Conservation (phyloP, 495 filamentous ascomycete species). For the Trichoderma virens region DNA sequence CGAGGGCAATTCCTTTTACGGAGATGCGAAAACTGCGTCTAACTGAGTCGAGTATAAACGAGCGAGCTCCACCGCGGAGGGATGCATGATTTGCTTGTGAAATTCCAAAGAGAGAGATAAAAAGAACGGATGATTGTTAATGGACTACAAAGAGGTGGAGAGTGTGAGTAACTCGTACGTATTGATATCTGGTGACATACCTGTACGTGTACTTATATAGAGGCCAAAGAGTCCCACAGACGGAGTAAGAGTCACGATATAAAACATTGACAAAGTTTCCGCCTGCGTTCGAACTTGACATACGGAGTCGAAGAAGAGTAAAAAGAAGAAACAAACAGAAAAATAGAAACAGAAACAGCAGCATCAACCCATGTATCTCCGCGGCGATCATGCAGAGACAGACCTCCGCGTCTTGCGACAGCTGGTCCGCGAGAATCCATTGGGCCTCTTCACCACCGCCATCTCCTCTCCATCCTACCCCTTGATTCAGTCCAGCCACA, state of each 20-base stretch:
- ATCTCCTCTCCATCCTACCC: constrained; percentile 37
- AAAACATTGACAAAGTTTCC: too few relatives aligned
- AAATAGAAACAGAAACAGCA: background rate
- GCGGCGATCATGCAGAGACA: constrained; percentile 38
- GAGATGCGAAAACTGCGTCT: background rate
- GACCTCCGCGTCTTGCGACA: constrained; percentile 31
- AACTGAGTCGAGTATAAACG: constrained; percentile 1
- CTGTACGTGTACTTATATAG: background rate
- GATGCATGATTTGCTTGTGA: background rate
- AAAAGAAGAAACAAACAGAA: background rate
- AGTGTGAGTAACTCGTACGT: too few relatives aligned
- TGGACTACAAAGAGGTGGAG: too few relatives aligned
- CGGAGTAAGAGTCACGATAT: too few relatives aligned
- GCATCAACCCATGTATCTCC: constrained; percentile 40
- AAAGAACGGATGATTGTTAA: background rate
- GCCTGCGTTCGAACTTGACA: too few relatives aligned
- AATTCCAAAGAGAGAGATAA: background rate
- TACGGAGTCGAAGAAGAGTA: background rate
- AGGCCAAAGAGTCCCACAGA: background rate
- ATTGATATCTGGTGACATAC: too few relatives aligned
- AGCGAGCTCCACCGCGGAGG: constrained; percentile 1
- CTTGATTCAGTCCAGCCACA: constrained; percentile 46
- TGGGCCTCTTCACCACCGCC: constrained; percentile 48
- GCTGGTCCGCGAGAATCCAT: constrained; percentile 45
- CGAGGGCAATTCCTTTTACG: background rate